phyloP scores from a whole-genome alignment of 306 rosid genomes.

The Styphnolobium japonicum region DNA sequence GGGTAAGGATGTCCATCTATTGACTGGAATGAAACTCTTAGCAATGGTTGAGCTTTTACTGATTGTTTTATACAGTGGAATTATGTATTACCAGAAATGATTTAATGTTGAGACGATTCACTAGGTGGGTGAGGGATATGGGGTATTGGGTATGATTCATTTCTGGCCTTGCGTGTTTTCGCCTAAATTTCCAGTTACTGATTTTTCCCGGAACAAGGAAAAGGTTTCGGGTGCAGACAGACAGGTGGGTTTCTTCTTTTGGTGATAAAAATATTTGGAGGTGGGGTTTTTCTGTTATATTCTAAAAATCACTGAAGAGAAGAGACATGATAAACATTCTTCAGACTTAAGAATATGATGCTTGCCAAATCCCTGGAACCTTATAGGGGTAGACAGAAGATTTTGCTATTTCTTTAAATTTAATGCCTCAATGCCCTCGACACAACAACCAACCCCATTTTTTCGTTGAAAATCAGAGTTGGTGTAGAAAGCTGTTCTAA shows the following conservation, averaged over 20 bases:
- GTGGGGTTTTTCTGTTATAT: conserved; percentile 18
- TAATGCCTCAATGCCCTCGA: not conserved
- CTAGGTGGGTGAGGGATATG: not conserved
- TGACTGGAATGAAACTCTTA: not conserved
- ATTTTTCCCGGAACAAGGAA: not conserved
- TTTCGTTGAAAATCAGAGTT: not conserved
- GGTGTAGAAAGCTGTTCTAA: not conserved
- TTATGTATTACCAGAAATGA: not conserved
- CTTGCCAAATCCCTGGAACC: not conserved
- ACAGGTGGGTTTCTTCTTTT: conserved; percentile 14
- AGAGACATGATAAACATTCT: not conserved
- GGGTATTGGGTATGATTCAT: not conserved
- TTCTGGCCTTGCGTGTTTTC: not conserved
- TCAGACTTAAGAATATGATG: not conserved
- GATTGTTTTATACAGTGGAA: not conserved
- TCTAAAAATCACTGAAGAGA: not conserved
- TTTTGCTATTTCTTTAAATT: conserved; percentile 2
- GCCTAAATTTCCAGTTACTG: not conserved
- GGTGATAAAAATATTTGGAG: too few relatives aligned
- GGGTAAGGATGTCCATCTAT: not conserved
- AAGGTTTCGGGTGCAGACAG: conserved; percentile 11
- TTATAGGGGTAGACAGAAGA: not conserved
- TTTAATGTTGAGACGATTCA: not conserved
- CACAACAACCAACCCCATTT: not conserved
- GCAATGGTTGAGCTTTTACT: not conserved